Conservation (phyloP, 2,329 filamentous ascomycete species). For the Trichoderma breve region DNA sequence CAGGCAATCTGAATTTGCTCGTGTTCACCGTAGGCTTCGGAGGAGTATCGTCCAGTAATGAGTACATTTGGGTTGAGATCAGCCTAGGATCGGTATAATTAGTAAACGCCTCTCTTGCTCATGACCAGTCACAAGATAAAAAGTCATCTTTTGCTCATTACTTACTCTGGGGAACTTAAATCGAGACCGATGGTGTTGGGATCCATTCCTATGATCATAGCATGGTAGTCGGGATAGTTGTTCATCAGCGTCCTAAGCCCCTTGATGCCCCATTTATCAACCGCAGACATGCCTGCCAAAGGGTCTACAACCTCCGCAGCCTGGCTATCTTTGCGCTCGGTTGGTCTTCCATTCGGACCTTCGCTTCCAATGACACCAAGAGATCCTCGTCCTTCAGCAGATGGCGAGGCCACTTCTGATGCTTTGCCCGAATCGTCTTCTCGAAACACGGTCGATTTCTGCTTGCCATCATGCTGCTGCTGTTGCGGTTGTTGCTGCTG, state of each 20-base stretch:
- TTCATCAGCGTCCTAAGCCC: constrained; percentile 63
- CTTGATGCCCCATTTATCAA: constrained; percentile 64
- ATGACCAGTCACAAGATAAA: neutral
- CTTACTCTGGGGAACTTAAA: constrained; percentile 57
- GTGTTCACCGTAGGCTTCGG: constrained; percentile 52
- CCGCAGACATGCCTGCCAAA: constrained; percentile 58
- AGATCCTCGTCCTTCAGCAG: constrained; percentile 39
- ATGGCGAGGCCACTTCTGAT: constrained; percentile 35
- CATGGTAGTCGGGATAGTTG: constrained; percentile 61
- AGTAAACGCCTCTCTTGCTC: neutral
- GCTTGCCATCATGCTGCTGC: constrained; percentile 43
- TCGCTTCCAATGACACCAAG: constrained; percentile 51
- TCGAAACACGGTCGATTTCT: constrained; percentile 41
- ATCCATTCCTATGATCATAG: constrained; percentile 60
- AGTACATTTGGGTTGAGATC: constrained; percentile 60
- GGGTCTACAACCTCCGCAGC: constrained; percentile 53
- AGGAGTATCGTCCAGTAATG: constrained; percentile 58
- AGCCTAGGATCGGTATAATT: constrained; percentile 36
- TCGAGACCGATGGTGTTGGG: constrained; percentile 57
- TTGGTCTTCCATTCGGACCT: constrained; percentile 37
- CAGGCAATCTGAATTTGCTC: constrained; percentile 57
- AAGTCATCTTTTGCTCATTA: neutral
- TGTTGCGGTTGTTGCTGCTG: neutral
- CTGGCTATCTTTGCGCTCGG: constrained; percentile 43
- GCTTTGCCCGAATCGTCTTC: constrained; percentile 42